Base-by-base conservation (phyloP, 371 early-diverging fungal species). In the Rhizopus arrhizus region DNA sequence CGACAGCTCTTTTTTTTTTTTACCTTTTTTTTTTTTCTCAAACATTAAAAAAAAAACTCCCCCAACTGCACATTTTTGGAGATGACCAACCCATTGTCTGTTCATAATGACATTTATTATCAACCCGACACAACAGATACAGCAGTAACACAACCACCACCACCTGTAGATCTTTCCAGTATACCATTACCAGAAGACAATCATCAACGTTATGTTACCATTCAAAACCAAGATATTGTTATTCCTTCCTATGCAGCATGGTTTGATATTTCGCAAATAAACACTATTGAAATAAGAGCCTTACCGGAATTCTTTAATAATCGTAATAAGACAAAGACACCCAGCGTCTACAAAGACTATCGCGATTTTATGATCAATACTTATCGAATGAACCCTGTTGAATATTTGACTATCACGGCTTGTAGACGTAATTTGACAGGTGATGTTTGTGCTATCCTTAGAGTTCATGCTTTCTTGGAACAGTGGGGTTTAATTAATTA, bases 401-500 rank as follows among this genome's bases (percentile, higher is more conserved):
- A 96, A 62, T 96, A 97, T 62, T 78, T 96, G 46, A 96, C 96
- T 3, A 90, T 97, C 28, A 96, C 96, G 2, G 95, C 96, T 1
- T 94, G 95, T 74, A 81, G 97, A 59, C 83, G 95, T 55, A 92
- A 94, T 73, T 68, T 97, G 56, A 90, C 94, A 6, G 95, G 95
- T 16, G 99, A 97, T 79, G 95, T 98, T 4, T 94, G 95, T 65
- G 88, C 94, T n/a, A 93, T 98, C 62, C 89, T 97, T 63, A 81
- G 95, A 16, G 93, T 98, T 3, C 96, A 97, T 75, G 89, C 96
- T 3, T 96, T 98, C 66, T 75, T 97, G 40, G 98, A 98, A 74
- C 96, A 96, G 74, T 98, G 99, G 99, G 98, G 98, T 0, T 76
- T 98, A 42, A 94, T 98, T 59, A 98, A 98, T 74, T 97, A 96